These are phyloP conservation scores for Skeletonema grethae DNA, from an alignment of 108 stramenopile genomes.

Conservation along the genomic window DNA sequence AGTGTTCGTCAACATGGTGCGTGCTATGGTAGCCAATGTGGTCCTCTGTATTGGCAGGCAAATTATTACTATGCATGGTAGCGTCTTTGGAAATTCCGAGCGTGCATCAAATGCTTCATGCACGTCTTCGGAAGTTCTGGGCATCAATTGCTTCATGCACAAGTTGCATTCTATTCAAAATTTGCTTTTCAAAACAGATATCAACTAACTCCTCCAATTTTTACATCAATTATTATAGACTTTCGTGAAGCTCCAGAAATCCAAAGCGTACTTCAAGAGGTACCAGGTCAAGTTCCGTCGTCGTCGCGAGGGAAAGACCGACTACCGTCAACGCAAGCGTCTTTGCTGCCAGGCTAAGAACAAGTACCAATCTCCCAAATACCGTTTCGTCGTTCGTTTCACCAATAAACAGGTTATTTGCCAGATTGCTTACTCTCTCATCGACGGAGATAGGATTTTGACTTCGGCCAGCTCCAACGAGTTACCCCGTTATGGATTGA, in stretches of 20 bases:
- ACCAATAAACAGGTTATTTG: conserved; percentile 92
- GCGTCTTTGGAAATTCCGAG: background rate
- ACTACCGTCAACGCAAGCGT: conserved; percentile 99
- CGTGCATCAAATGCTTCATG: background rate
- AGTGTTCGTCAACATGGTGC: background rate
- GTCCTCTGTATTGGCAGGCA: background rate
- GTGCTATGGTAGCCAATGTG: background rate
- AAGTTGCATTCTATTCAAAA: background rate
- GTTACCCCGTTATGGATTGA: conserved; percentile 93
- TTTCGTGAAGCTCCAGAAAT: conserved; percentile 96
- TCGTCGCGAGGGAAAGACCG: conserved; percentile 99
- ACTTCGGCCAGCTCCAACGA: conserved; percentile 89
- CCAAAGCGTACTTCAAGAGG: conserved; percentile 97
- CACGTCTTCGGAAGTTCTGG: too few species aligned
- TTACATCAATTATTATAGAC: conserved; percentile 8
- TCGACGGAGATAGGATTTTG: conserved; percentile 96
- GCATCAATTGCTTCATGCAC: background rate
- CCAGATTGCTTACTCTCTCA: conserved; percentile 95
- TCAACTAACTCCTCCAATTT: background rate
- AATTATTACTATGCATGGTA: background rate
- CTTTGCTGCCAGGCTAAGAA: conserved; percentile 98
- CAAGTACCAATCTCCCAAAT: conserved; percentile 99
- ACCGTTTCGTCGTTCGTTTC: conserved; percentile 97
- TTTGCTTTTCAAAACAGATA: background rate
- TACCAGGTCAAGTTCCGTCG: conserved; percentile 99